Evolutionary conservation across 192 early-diverging fungal genomes (phyloP).

Genomic region (Mycoemilia scoparia): DNA sequence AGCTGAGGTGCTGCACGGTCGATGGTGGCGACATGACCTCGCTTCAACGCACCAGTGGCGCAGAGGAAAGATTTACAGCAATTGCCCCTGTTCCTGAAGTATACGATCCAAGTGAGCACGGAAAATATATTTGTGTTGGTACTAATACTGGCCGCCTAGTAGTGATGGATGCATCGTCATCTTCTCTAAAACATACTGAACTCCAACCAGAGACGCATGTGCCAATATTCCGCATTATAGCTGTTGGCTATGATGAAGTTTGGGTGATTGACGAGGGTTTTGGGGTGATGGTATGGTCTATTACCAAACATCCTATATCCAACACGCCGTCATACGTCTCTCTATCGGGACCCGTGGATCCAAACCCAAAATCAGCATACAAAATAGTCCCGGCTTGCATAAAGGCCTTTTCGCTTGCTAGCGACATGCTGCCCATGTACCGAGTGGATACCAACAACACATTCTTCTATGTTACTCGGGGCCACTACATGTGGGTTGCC

Average conservation of each 20-base stretch:
- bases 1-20: conserved; percentile 22
- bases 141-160: conserved; percentile 16
- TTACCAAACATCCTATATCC: too few species aligned
- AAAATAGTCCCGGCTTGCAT: too few species aligned
- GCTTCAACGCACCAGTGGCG: conserved; percentile 21
- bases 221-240: conserved; percentile 8
- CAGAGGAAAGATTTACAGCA: conserved; percentile 25
- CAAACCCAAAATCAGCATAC: too few species aligned
- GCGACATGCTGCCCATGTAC: too few species aligned
- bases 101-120: conserved; percentile 9
- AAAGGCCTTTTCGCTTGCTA: too few species aligned
- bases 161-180: conserved; percentile 11
- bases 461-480: too few species aligned
- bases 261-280: conserved; percentile 27
- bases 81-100: conserved; percentile 14
- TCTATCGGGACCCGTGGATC: too few species aligned
- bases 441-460: too few species aligned
- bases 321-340: too few species aligned
- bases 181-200: conserved; percentile 7
- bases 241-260: conserved; percentile 11
- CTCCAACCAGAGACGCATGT: conserved; percentile 7
- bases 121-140: conserved; percentile 15
- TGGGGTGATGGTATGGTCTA: conserved; percentile 15
- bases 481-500: too few species aligned
- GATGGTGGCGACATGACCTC: conserved; percentile 24